These are phyloP conservation scores for Xanthoconium purpureum DNA, from an alignment of 768 basidiomycete species.

Conservation along the genomic window DNA sequence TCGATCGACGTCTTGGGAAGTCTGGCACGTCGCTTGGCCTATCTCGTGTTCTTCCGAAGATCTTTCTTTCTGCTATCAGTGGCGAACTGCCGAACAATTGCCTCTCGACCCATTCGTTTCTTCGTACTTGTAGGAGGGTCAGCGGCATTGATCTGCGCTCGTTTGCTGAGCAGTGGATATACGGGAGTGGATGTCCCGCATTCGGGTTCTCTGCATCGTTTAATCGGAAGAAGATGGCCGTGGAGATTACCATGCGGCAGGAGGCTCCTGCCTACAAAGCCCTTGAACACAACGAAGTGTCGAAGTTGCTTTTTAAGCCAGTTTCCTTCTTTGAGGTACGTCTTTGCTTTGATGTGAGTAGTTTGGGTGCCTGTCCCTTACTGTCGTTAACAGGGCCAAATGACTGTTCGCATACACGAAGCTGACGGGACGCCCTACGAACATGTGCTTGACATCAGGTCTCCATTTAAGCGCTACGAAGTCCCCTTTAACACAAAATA, in stretches of 20 bases:
- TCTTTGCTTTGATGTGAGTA: constrained; percentile 1
- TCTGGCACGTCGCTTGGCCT: constrained; percentile 93
- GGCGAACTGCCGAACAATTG: constrained; percentile 85
- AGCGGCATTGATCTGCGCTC: constrained; percentile 85
- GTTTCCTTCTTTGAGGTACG: constrained; percentile 85
- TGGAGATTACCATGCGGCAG: constrained; percentile 93
- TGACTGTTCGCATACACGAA: constrained; percentile 98
- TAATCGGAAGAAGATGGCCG: constrained; percentile 97
- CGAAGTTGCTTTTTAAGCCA: constrained; percentile 70
- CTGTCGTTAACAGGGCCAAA: constrained; percentile 65
- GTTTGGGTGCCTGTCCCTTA: constrained; percentile 4
- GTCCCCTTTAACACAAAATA: constrained; percentile 99
- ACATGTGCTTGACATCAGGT: constrained; percentile 90
- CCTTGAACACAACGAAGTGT: constrained; percentile 66
- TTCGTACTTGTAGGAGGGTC: constrained; percentile 89
- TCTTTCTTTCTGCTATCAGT: constrained; percentile 90
- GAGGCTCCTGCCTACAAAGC: constrained; percentile 71
- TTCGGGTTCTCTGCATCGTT: constrained; percentile 89
- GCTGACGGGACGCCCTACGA: constrained; percentile 99
- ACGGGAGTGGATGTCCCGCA: constrained; percentile 92
- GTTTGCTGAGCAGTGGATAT: constrained; percentile 99
- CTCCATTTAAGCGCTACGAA: constrained; percentile 88
- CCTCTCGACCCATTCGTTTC: constrained; percentile 86
- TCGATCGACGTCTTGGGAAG: constrained; percentile 91
- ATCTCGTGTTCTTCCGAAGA: constrained; percentile 90